These are phyloP conservation scores for Penicillium sclerotigenum DNA, from an alignment of 2,329 filamentous ascomycete species.

Conservation along the genomic window DNA sequence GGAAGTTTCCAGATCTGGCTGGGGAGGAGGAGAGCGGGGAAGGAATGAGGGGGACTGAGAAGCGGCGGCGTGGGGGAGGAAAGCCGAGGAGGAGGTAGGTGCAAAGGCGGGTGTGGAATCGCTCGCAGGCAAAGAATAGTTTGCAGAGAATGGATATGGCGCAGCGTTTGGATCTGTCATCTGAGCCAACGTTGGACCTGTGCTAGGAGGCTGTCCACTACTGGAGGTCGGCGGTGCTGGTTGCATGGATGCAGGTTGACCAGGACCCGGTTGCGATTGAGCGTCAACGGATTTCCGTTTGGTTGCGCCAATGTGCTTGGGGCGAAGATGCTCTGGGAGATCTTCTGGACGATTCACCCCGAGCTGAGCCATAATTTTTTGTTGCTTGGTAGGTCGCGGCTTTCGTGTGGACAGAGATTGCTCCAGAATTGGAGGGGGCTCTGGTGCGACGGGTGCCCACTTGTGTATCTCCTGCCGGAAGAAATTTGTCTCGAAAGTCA, in stretches of 20 bases:
- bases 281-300: conserved; percentile 67
- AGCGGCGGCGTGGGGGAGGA: conserved; percentile 36
- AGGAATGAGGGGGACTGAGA: conserved; percentile 40
- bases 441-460: conserved; percentile 84
- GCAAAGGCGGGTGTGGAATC: conserved; percentile 40
- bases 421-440: conserved; percentile 80
- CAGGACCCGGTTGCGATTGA: conserved; percentile 15
- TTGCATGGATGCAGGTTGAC: conserved; percentile 30
- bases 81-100: conserved; percentile 35
- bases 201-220: conserved; percentile 29
- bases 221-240: conserved; percentile 33
- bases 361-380: conserved; percentile 86
- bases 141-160: conserved; percentile 40
- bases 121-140: conserved; percentile 37
- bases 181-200: conserved; percentile 34
- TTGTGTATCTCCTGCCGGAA: conserved; percentile 94
- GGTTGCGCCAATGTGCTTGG: conserved; percentile 66
- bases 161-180: conserved; percentile 31
- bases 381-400: conserved; percentile 91
- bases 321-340: conserved; percentile 75
- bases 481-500: conserved; percentile 94
- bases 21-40: conserved; percentile 39
- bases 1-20: conserved; percentile 36
- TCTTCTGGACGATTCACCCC: conserved; percentile 89
- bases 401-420: conserved; percentile 90